Evolutionary conservation across 768 basidiomycete species (phyloP).

Genomic region (Lactifluus piperatus): DNA sequence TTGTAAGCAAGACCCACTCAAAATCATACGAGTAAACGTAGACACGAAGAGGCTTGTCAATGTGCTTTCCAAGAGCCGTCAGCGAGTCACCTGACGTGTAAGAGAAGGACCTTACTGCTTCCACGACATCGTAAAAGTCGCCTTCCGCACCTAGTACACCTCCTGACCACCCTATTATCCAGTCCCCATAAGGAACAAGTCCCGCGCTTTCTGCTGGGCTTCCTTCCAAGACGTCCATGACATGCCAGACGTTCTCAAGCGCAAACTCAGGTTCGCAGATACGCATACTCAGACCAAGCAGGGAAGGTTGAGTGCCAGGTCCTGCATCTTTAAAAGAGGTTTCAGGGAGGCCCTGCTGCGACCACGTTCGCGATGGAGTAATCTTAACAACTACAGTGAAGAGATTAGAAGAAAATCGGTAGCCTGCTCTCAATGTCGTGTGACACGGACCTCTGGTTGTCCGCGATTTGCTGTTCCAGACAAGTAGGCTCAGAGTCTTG

Average conservation of each 20-base stretch:
- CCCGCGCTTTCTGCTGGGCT: slow-evolving; percentile 95
- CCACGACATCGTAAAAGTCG: slow-evolving; percentile 95
- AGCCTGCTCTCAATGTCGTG: neutral
- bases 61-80: slow-evolving; percentile 48
- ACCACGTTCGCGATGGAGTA: slow-evolving; percentile 80
- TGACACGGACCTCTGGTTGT: slow-evolving; percentile 50
- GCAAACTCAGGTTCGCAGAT: slow-evolving; percentile 87
- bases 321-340: slow-evolving; percentile 32
- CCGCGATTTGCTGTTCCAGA: slow-evolving; percentile 79
- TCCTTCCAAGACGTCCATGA: slow-evolving; percentile 92
- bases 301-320: slow-evolving; percentile 58
- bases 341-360: slow-evolving; percentile 36
- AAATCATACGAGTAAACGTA: slow-evolving; percentile 98
- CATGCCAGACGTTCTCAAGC: slow-evolving; percentile 95
- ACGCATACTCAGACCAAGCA: slow-evolving; percentile 91
- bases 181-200: slow-evolving; percentile 83
- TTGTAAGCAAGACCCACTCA: slow-evolving; percentile 50
- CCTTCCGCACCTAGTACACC: slow-evolving; percentile 85
- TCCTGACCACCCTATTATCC: slow-evolving; percentile 87
- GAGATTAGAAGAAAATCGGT: neutral
- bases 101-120: slow-evolving; percentile 51
- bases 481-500: slow-evolving; percentile 54
- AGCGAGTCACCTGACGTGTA: neutral
- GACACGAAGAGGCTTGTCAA: slow-evolving; percentile 87
- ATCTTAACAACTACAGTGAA: slow-evolving; percentile 63